These are phyloP conservation scores for Trametes coccinea DNA, from an alignment of 768 basidiomycete genomes.

Conservation along the genomic window DNA sequence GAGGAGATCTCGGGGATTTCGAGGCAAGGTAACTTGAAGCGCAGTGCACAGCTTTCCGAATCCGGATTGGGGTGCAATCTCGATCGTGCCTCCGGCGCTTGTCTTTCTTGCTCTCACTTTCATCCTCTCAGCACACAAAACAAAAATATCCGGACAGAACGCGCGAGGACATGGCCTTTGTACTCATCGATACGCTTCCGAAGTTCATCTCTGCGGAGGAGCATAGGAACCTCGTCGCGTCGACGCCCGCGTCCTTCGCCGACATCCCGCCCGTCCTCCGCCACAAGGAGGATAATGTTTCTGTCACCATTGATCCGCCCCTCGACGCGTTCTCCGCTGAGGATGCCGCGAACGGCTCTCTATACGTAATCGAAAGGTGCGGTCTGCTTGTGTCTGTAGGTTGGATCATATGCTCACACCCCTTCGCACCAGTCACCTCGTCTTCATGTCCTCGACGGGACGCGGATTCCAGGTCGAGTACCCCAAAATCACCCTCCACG, in stretches of 20 bases:
- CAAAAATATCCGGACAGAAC: not conserved
- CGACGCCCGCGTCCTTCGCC: conserved; percentile 81
- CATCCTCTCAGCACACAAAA: not conserved
- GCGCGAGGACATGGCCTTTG: conserved; percentile 16
- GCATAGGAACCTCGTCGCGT: conserved; percentile 63
- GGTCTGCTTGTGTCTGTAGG: not conserved
- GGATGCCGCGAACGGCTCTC: conserved; percentile 58
- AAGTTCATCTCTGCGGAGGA: conserved; percentile 60
- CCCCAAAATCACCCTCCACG: conserved; percentile 90
- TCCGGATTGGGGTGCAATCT: conserved; percentile 1
- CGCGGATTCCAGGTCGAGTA: conserved; percentile 85
- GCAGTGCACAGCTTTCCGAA: not conserved
- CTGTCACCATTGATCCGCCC: conserved; percentile 68
- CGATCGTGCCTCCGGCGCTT: not conserved
- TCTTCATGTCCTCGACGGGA: conserved; percentile 70
- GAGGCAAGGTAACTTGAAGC: too few species aligned
- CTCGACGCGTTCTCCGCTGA: conserved; percentile 56
- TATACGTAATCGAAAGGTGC: conserved; percentile 88
- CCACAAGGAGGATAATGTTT: conserved; percentile 72
- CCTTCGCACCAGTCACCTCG: too few species aligned
- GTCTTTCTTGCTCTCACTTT: not conserved
- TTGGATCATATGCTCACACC: too few species aligned
- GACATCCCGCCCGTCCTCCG: conserved; percentile 84
- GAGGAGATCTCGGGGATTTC: not conserved
- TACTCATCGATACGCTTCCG: conserved; percentile 43